Evolutionary conservation across 73 alveolate genomes (phyloP).

Genomic region (Tetrahymena elliotti): DNA sequence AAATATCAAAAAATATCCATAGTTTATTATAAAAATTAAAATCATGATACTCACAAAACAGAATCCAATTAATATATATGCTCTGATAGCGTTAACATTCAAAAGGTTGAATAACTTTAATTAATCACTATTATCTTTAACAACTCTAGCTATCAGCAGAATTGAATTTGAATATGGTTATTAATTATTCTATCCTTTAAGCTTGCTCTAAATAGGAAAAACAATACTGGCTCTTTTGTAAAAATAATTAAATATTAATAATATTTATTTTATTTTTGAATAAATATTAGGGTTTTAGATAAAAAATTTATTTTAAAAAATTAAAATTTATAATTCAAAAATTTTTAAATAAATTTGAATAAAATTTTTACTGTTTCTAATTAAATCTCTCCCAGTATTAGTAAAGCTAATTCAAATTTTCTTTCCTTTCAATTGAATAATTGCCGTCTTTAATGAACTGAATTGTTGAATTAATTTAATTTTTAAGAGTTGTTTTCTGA

Average conservation of each 20-base stretch:
- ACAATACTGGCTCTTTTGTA: not conserved
- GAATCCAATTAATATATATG: not conserved
- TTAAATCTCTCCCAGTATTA: not conserved
- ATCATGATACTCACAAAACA: not conserved
- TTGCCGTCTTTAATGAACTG: not conserved
- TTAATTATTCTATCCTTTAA: not conserved
- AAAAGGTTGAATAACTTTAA: not conserved
- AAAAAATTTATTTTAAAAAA: too few relatives aligned
- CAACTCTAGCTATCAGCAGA: not conserved
- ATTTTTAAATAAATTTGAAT: not conserved
- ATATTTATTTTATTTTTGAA: too few relatives aligned
- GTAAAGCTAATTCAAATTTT: not conserved
- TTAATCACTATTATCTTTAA: not conserved
- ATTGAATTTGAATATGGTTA: not conserved
- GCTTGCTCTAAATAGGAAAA: not conserved
- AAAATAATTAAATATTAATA: not conserved
- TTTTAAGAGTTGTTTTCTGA: not conserved
- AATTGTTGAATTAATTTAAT: not conserved
- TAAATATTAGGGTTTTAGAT: too few relatives aligned
- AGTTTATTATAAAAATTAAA: not conserved
- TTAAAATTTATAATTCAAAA: too few relatives aligned
- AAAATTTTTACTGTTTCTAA: not conserved
- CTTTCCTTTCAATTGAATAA: not conserved
- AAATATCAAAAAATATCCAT: not conserved
- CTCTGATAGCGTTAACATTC: not conserved